Percentiles rank a stretch among this genome's conserved stretches.
Conservation (phyloP, 2,329 filamentous ascomycete genomes). For the Neonectria magnoliae region DNA sequence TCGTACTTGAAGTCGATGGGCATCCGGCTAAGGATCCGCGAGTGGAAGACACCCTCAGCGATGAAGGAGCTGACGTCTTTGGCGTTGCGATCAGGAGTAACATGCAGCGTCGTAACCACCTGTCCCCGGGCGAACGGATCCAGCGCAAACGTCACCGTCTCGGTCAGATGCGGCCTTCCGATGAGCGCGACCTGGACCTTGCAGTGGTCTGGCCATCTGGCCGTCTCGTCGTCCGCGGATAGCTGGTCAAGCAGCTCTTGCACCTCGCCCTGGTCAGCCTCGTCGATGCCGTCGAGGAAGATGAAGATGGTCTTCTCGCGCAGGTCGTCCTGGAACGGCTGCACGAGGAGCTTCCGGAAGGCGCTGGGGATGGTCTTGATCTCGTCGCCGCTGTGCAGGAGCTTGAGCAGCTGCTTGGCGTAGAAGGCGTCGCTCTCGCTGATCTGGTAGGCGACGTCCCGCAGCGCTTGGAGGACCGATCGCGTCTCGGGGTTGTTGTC, state of each 20-base stretch:
- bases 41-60: constrained; percentile 51
- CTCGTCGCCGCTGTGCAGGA: constrained; percentile 50
- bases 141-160: constrained; percentile 48
- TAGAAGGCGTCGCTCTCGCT: constrained; percentile 57
- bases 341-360: constrained; percentile 53
- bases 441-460: constrained; percentile 59
- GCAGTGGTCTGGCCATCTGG: constrained; percentile 27
- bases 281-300: constrained; percentile 59
- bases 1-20: constrained; percentile 47
- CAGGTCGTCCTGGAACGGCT: constrained; percentile 49
- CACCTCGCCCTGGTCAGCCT: constrained; percentile 52
- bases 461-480: constrained; percentile 56
- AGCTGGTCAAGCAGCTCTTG: constrained; percentile 50
- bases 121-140: constrained; percentile 46
- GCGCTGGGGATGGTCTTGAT: constrained; percentile 57
- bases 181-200: constrained; percentile 52
- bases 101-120: constrained; percentile 52
- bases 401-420: constrained; percentile 51
- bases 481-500: constrained; percentile 58
- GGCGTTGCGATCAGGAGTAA: constrained; percentile 55
- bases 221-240: constrained; percentile 38
- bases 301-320: constrained; percentile 52
- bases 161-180: constrained; percentile 55
- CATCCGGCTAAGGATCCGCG: constrained; percentile 49
- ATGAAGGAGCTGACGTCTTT: constrained; percentile 56